phyloP scores from a whole-genome alignment of 2,329 filamentous ascomycete genomes.

The Aspergillus sp. region DNA sequence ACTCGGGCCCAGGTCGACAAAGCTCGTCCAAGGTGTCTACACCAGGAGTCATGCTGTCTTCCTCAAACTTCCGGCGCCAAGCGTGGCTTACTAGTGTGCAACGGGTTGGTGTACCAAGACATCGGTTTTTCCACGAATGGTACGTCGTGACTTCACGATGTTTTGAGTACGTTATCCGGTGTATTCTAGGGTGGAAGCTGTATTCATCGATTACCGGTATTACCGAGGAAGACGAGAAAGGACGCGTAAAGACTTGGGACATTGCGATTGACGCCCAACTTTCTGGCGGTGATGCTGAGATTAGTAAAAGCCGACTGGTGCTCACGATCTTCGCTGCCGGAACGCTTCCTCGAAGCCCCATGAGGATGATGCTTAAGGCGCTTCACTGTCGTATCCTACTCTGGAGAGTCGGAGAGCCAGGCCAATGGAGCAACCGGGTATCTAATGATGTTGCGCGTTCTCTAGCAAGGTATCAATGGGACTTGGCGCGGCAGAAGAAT shows the following conservation, averaged over 20 bases:
- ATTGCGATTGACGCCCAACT: conserved; percentile 93
- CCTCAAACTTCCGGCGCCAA: conserved; percentile 79
- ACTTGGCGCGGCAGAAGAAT: conserved; percentile 68
- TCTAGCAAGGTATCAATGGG: conserved; percentile 76
- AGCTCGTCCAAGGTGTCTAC: conserved; percentile 39
- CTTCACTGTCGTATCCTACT: conserved; percentile 87
- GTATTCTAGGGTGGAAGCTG: conserved; percentile 71
- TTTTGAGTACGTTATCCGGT: conserved; percentile 76
- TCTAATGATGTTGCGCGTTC: conserved; percentile 71
- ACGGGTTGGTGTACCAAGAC: conserved; percentile 85
- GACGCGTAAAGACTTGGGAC: conserved; percentile 85
- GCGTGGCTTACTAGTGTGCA: conserved; percentile 94
- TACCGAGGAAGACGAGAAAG: conserved; percentile 80
- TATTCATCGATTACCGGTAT: conserved; percentile 79
- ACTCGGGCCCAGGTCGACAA: conserved; percentile 57
- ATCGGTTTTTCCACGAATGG: conserved; percentile 82
- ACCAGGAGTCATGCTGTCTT: conserved; percentile 53
- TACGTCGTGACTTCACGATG: conserved; percentile 78
- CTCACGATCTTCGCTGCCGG: conserved; percentile 85
- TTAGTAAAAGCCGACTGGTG: conserved; percentile 82
- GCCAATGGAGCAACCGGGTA: conserved; percentile 62
- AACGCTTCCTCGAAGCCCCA: conserved; percentile 79
- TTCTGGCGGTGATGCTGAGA: conserved; percentile 83
- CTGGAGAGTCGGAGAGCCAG: conserved; percentile 71
- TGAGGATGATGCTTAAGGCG: conserved; percentile 85